phyloP scores from a whole-genome alignment of 2,329 filamentous ascomycete genomes.

The Didymella exigua region DNA sequence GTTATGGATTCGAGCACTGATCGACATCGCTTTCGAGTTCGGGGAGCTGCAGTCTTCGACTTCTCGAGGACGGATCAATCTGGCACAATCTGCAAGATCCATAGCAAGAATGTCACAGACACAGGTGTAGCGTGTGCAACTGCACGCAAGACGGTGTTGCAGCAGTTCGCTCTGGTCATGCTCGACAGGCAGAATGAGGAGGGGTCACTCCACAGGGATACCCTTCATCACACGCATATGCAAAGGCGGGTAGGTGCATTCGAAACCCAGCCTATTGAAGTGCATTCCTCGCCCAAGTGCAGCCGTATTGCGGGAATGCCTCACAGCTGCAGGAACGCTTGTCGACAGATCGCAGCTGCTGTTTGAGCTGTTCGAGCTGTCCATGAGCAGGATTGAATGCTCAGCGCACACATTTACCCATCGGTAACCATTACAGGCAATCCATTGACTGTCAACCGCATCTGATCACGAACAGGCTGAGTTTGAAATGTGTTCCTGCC shows the following conservation, averaged over 20 bases:
- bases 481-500: slow-evolving; percentile 15
- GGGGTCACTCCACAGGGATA: slow-evolving; percentile 34
- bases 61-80: neutral
- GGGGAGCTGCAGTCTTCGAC: neutral
- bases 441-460: neutral
- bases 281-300: slow-evolving; percentile 22
- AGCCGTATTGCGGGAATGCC: slow-evolving; percentile 42
- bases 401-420: neutral
- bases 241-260: slow-evolving; percentile 46
- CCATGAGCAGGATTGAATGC: neutral
- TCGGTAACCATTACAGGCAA: neutral
- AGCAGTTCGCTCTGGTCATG: slow-evolving; percentile 29
- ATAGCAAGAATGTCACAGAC: slow-evolving; percentile 10
- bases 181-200: slow-evolving; percentile 22
- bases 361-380: neutral
- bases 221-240: slow-evolving; percentile 48
- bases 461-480: neutral
- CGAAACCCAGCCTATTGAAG: slow-evolving; percentile 37
- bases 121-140: slow-evolving; percentile 30
- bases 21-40: slow-evolving; percentile 12
- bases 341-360: slow-evolving; percentile 32
- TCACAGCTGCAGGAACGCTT: slow-evolving; percentile 48
- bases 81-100: slow-evolving; percentile 1
- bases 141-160: slow-evolving; percentile 21
- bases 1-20: slow-evolving; percentile 25